Base-by-base conservation (phyloP, 2,329 filamentous ascomycete species). In the Aaosphaeria pasadenensis region DNA sequence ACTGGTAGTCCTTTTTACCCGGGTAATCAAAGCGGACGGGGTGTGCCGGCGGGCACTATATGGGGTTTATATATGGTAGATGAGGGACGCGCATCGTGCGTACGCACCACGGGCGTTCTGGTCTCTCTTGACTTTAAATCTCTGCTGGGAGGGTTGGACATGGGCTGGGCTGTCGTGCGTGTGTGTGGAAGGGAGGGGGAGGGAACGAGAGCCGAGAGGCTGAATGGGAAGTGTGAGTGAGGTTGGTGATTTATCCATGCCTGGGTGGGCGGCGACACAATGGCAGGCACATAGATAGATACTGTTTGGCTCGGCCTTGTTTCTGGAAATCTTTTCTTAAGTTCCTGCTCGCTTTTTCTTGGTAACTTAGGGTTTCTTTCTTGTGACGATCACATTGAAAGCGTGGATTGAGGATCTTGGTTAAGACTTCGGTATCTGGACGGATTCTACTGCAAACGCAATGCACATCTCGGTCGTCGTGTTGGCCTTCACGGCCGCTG, bases 401-500 rank as follows among this genome's bases (percentile, higher is more conserved):
- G 17, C 3, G 17, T 24, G 17, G 17, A 24, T 24, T 24, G 17
- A 24, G 17, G 17, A 24, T 24, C 17, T 24, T 24, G 17, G 17
- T 24, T 24, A 24, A 24, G 17, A 24, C 17, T 24, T 24, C 17
- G 17, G 17, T 24, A 24, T 24, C 17, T 24, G 17, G 17, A 24
- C 17, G 17, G 17, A 24, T 24, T 24, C 17, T 24, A 24, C 17
- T 24, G 3, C 17, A 24, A 3, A 24, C 33, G 36, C 13, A 28
- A 66, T 66, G 62, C 56, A 50, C 32, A 11, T 63, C 42, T 13
- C 55, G 7, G 13, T 60, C 30, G 29, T 58, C 1, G 43, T 52
- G 4, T 24, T 64, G 11, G 44, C 52, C 39, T 48, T 62, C 39
- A 52, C 51, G 6, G 45, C 54, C 11, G 36, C 53, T 4, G 52